These are phyloP conservation scores for Annulohypoxylon stygium DNA, from an alignment of 495 filamentous ascomycete genomes.

Conservation along the genomic window DNA sequence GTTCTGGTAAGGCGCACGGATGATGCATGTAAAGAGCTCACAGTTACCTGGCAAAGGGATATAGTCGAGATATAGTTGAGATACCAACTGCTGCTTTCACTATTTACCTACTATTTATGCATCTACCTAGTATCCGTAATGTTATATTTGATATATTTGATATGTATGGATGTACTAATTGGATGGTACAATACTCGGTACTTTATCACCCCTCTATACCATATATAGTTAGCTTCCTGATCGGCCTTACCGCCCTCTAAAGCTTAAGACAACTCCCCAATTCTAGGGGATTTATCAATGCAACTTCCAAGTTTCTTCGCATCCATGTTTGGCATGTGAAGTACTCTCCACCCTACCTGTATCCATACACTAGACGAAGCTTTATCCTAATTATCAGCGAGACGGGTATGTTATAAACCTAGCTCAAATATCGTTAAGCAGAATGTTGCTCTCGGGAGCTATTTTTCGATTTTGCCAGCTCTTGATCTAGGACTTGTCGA, in stretches of 20 bases:
- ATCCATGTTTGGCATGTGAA: not conserved
- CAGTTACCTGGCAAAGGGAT: conserved; percentile 22
- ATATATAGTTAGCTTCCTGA: not conserved
- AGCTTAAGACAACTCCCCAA: too few relatives aligned
- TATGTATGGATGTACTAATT: too few relatives aligned
- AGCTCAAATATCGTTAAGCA: not conserved
- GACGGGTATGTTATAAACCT: not conserved
- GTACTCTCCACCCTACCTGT: not conserved
- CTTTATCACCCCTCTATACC: not conserved
- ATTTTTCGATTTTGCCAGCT: not conserved
- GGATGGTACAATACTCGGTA: too few relatives aligned
- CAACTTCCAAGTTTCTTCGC: not conserved
- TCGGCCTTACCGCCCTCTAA: too few relatives aligned
- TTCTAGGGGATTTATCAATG: not conserved
- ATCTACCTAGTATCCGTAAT: too few relatives aligned
- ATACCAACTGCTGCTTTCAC: conserved; percentile 30
- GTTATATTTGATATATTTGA: too few relatives aligned
- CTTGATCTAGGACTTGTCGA: conserved; percentile 13
- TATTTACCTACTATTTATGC: not conserved
- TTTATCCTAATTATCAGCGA: not conserved
- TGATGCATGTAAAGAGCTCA: conserved; percentile 8
- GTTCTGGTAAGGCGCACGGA: conserved; percentile 28
- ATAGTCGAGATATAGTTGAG: conserved; percentile 40
- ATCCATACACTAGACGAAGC: not conserved
- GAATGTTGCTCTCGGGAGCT: not conserved